Conservation (phyloP, 2,329 filamentous ascomycete species). For the Alternaria atra region DNA sequence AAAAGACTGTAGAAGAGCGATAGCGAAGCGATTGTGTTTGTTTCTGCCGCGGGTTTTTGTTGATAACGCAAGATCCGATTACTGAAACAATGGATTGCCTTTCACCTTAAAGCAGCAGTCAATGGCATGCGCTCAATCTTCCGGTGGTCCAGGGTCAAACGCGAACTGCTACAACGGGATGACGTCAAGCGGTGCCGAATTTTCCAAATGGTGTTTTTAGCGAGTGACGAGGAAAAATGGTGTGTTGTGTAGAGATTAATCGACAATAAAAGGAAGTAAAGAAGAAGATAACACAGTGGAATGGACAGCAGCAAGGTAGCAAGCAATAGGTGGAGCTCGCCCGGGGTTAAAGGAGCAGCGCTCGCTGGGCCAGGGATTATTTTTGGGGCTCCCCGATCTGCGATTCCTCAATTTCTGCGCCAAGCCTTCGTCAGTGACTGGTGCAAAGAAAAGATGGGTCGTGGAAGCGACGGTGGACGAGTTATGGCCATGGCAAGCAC, state of each 20-base stretch:
- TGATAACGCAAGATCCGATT: background rate
- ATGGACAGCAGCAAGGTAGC: conserved; percentile 11
- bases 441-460: conserved; percentile 31
- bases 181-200: conserved; percentile 15
- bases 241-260: background rate
- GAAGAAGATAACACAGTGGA: background rate
- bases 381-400: conserved; percentile 33
- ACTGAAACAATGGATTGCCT: conserved; percentile 5
- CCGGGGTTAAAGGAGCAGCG: conserved; percentile 26
- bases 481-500: conserved; percentile 16
- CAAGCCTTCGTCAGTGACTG: conserved; percentile 18
- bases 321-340: conserved; percentile 17
- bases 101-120: background rate
- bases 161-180: conserved; percentile 7
- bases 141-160: conserved; percentile 2
- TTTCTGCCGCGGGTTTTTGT: background rate
- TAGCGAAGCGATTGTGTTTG: conserved; percentile 1
- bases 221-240: conserved; percentile 3
- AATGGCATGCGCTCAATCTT: conserved; percentile 12
- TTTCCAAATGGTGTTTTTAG: conserved; percentile 5
- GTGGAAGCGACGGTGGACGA: conserved; percentile 10
- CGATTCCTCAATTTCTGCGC: conserved; percentile 23
- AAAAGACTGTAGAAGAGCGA: conserved; percentile 1
- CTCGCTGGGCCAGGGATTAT: conserved; percentile 20
- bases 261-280: background rate